These are phyloP conservation scores for Entelexis sorbosivorans DNA, from an alignment of 1,139 yeast genomes.

Conservation along the genomic window DNA sequence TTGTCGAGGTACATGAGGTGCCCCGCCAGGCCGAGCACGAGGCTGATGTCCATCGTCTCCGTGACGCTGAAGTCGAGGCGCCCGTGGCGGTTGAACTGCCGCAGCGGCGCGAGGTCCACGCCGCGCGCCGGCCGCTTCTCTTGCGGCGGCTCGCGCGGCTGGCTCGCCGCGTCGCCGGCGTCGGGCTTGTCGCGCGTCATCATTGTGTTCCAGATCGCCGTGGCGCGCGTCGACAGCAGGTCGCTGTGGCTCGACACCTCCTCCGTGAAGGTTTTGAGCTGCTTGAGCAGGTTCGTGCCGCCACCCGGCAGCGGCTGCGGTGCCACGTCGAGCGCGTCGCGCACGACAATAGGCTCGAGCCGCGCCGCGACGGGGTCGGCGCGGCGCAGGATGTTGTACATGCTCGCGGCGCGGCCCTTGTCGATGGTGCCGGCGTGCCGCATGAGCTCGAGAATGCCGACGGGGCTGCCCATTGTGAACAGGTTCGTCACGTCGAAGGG, in stretches of 20 bases:
- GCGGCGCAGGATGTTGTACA: constrained; percentile 74
- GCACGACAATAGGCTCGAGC: constrained; percentile 62
- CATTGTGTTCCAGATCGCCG: constrained; percentile 8
- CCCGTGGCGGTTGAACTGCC: constrained; percentile 46
- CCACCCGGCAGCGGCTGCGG: constrained; percentile 20
- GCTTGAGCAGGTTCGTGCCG: constrained; percentile 18
- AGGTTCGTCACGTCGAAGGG: constrained; percentile 60
- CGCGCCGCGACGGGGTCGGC: constrained; percentile 86
- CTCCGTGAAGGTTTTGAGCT: constrained; percentile 18
- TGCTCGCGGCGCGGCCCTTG: constrained; percentile 40
- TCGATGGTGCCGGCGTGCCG: constrained; percentile 42
- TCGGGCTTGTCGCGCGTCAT: constrained; percentile 3
- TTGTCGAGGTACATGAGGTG: constrained; percentile 87
- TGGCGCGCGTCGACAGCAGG: constrained; percentile 15
- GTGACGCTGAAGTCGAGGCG: constrained; percentile 74
- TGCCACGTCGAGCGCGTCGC: constrained; percentile 8
- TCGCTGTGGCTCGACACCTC: constrained; percentile 17
- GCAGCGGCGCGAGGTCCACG: constrained; percentile 5
- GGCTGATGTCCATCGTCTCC: constrained; percentile 67
- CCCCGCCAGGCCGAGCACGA: constrained; percentile 71
- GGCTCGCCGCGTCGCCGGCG: background rate
- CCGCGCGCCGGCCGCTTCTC: background rate
- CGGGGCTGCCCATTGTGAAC: constrained; percentile 78
- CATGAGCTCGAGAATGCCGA: constrained; percentile 67
- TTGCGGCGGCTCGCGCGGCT: background rate